Conservation (phyloP, 2,329 filamentous ascomycete genomes). For the Diaporthe caulivora region DNA sequence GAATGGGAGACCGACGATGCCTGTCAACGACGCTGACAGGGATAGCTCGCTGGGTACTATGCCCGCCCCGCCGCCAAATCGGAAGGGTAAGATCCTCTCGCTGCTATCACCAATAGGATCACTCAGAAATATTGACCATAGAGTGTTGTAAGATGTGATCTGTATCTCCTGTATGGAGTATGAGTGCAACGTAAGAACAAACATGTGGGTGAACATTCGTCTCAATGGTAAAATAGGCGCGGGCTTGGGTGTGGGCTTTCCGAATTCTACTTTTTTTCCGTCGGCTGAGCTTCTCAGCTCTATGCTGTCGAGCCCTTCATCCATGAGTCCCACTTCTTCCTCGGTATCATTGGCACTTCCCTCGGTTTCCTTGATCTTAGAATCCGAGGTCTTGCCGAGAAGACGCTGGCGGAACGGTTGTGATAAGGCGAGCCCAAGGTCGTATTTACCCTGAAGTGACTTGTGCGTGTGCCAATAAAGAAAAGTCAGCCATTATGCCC, state of each 20-base stretch:
- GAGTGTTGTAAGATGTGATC: neutral
- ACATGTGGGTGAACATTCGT: neutral
- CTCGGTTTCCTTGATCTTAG: neutral
- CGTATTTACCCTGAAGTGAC: neutral
- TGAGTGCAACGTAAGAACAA: neutral
- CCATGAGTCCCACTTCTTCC: neutral
- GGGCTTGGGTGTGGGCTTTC: neutral
- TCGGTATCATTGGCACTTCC: neutral
- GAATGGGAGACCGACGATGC: neutral
- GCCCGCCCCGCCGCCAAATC: neutral
- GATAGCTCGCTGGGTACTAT: neutral
- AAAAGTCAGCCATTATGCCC: neutral
- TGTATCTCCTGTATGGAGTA: conserved; percentile 1
- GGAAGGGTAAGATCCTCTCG: neutral
- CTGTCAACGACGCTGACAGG: neutral
- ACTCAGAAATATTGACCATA: neutral
- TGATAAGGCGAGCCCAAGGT: neutral
- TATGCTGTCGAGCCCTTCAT: neutral
- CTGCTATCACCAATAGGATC: neutral
- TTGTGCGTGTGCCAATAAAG: neutral
- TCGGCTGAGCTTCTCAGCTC: neutral
- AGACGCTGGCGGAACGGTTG: neutral
- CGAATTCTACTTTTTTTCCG: neutral
- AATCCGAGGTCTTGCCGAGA: neutral
- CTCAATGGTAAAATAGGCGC: neutral